Evolutionary conservation across 805 yeast genomes (phyloP).

Genomic region (Komagataella mondaviorum): DNA sequence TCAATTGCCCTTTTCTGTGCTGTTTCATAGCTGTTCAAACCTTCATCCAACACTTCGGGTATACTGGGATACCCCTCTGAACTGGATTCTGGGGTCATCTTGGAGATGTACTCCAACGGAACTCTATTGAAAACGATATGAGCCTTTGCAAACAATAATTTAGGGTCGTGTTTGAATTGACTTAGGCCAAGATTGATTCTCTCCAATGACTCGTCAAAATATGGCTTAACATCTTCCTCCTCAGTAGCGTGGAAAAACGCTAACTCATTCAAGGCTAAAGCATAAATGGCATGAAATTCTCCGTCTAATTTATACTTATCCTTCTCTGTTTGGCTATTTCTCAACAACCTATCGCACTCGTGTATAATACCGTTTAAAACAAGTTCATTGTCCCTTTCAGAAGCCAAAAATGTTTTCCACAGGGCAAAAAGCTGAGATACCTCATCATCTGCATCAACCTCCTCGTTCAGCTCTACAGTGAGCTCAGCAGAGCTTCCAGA

Average conservation of each 20-base stretch:
- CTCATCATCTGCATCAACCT: slow-evolving; percentile 65
- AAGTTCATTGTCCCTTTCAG: slow-evolving; percentile 48
- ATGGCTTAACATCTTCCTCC: slow-evolving; percentile 29
- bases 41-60: slow-evolving; percentile 27
- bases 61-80: slow-evolving; percentile 21
- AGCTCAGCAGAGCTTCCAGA: slow-evolving; percentile 16
- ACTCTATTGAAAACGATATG: slow-evolving; percentile 43
- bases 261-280: slow-evolving; percentile 52
- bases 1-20: slow-evolving; percentile 22
- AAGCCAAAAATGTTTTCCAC: slow-evolving; percentile 47
- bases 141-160: slow-evolving; percentile 38
- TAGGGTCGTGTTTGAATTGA: slow-evolving; percentile 28
- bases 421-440: slow-evolving; percentile 63
- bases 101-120: slow-evolving; percentile 42
- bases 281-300: slow-evolving; percentile 62
- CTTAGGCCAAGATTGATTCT: slow-evolving; percentile 48
- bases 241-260: slow-evolving; percentile 33
- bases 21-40: slow-evolving; percentile 28
- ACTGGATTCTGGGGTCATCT: slow-evolving; percentile 27
- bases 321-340: slow-evolving; percentile 22
- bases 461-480: slow-evolving; percentile 56
- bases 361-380: slow-evolving; percentile 79
- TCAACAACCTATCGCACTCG: slow-evolving; percentile 73
- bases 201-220: slow-evolving; percentile 60
- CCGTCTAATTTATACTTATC: slow-evolving; percentile 21